Conservation (phyloP, 2,329 filamentous ascomycete genomes). For the Colletotrichum incanum region DNA sequence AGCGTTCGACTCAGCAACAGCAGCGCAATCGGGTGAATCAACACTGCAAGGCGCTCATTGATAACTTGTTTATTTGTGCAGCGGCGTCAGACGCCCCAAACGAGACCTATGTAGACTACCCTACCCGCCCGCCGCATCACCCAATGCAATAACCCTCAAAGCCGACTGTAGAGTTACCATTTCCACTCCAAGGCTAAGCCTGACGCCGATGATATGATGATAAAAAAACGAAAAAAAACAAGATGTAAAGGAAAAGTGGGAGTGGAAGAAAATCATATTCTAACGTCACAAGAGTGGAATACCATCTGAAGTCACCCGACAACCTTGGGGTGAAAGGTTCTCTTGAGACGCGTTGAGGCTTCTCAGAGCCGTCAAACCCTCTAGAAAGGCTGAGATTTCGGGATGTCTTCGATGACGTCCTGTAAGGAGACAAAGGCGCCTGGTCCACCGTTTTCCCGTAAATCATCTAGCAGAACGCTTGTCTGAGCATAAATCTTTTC, state of each 20-base stretch:
- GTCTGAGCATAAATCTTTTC: conserved; percentile 91
- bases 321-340: not conserved
- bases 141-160: conserved; percentile 37
- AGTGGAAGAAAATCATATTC: conserved; percentile 20
- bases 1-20: not conserved
- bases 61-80: conserved; percentile 33
- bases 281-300: conserved; percentile 31
- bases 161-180: conserved; percentile 30
- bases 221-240: conserved; percentile 8
- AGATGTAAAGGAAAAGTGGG: not conserved
- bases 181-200: conserved; percentile 35
- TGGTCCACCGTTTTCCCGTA: conserved; percentile 83
- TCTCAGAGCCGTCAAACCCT: not conserved
- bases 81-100: conserved; percentile 30
- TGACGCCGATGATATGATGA: conserved; percentile 38
- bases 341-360: not conserved
- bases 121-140: conserved; percentile 28
- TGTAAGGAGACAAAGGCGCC: conserved; percentile 83
- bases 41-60: not conserved
- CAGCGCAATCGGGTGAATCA: not conserved
- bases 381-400: conserved; percentile 51
- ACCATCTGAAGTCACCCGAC: conserved; percentile 25
- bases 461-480: conserved; percentile 85
- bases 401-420: conserved; percentile 64
- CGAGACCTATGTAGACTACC: conserved; percentile 36